A percentile compares a stretch with the other conserved stretches of the same genome.
Conservation (phyloP, 257 asterid species). For the Agastache rugosa region DNA sequence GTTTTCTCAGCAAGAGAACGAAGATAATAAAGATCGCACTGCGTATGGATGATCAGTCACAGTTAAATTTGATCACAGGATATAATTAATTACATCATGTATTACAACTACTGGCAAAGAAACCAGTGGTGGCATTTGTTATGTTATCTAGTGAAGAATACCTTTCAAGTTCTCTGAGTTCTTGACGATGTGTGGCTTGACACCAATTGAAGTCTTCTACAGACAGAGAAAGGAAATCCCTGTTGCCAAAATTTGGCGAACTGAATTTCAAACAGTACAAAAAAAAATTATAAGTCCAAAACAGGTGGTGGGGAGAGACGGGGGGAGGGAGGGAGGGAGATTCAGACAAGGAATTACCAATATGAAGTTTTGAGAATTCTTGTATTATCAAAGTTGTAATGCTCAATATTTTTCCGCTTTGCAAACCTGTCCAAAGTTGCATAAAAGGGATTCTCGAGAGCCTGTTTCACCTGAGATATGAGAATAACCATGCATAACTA, state of each 20-base stretch:
- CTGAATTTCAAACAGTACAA: slow-evolving; percentile 46
- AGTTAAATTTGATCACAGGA: no score
- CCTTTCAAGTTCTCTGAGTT: slow-evolving; percentile 82
- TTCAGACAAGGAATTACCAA: slow-evolving; percentile 50
- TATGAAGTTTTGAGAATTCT: slow-evolving; percentile 77
- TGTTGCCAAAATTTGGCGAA: slow-evolving; percentile 67
- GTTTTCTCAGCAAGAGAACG: background rate
- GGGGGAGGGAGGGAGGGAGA: background rate
- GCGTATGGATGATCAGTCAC: background rate
- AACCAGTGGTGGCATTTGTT: slow-evolving; percentile 16
- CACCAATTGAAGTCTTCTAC: slow-evolving; percentile 78
- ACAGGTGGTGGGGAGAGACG: background rate
- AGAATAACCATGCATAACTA: slow-evolving; percentile 34
- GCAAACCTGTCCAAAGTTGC: slow-evolving; percentile 66
- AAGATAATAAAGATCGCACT: background rate
- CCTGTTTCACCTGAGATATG: slow-evolving; percentile 60
- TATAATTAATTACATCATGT: background rate
- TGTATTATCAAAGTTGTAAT: slow-evolving; percentile 52
- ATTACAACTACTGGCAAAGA: slow-evolving; percentile 16
- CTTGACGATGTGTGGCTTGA: slow-evolving; percentile 67
- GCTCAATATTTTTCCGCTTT: slow-evolving; percentile 66
- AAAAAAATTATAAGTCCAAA: slow-evolving; percentile 25
- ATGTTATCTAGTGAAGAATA: slow-evolving; percentile 27
- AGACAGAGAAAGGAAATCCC: slow-evolving; percentile 68
- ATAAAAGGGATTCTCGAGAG: slow-evolving; percentile 65